Percentiles rank a stretch among this genome's conserved stretches.
Conservation (phyloP, 352 stramenopile genomes). For the Phytopythium oedochilum region DNA sequence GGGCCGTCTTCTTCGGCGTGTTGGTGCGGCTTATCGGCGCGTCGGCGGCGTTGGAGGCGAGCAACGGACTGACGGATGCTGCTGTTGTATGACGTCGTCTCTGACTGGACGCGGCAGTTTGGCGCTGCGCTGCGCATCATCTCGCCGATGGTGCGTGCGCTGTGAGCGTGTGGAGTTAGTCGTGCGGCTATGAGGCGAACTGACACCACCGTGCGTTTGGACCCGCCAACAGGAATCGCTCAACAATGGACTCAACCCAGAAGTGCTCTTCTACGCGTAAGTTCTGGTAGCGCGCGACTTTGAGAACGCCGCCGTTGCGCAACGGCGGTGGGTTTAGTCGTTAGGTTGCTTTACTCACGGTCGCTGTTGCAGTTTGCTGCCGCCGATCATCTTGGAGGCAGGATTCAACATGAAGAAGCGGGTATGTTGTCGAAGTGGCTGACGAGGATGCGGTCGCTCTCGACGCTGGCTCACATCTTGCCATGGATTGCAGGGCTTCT, state of each 20-base stretch:
- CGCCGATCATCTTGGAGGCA: conserved; percentile 82
- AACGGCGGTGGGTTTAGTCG: too few species aligned
- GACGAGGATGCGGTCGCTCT: neutral
- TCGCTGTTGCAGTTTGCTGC: conserved; percentile 61
- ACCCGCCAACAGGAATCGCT: conserved; percentile 49
- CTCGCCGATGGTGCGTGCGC: conserved; percentile 53
- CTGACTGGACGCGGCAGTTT: conserved; percentile 35
- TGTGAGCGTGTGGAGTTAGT: neutral
- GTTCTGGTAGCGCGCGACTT: too few species aligned
- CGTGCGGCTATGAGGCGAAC: neutral
- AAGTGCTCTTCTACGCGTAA: conserved; percentile 83
- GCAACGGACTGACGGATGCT: neutral
- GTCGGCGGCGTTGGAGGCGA: neutral
- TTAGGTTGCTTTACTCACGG: too few species aligned
- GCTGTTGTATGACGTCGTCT: neutral
- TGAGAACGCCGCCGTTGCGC: too few species aligned
- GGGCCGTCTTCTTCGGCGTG: conserved; percentile 81
- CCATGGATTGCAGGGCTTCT: conserved; percentile 87
- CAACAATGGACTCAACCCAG: conserved; percentile 75
- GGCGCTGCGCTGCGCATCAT: conserved; percentile 70
- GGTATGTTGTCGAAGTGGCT: too few species aligned
- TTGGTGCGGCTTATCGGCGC: conserved; percentile 33
- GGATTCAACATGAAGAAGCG: conserved; percentile 88
- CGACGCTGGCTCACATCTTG: neutral
- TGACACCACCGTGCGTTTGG: neutral